Base-by-base conservation (phyloP, 371 early-diverging fungal species). In the Mucor lusitanicus region DNA sequence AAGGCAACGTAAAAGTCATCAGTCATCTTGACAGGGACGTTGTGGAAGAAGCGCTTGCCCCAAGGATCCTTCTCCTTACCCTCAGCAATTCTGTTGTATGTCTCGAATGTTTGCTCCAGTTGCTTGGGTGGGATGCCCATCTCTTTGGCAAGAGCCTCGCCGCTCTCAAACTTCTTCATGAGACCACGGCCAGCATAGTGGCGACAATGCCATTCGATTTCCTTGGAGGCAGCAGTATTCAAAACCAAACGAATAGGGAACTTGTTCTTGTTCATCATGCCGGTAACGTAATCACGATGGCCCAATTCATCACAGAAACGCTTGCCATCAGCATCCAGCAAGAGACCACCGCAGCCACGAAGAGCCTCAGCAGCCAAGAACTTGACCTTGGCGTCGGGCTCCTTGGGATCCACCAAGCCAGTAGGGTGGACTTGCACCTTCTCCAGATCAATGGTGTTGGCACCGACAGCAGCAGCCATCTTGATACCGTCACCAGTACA, bases 341-440 rank as follows among this genome's bases (percentile, higher is more conserved):
- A 79, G 15, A 98, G 69, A 80, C 97, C 98, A 77, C 97, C 98
- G 64, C 89, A 92, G 75, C 98, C 98, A 77, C 98, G 96, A 58
- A 98, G 90, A 12, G 98, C 97, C 83, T 98, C 97, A 19, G 98
- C 96, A 61, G 97, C 97, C 75, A 94, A 81, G 74, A 94, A 92
- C 83, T 93, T 93, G 74, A 91, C 90, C 68, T 89, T 88, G 64
- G 94, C 94, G 70, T 92, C 89, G 35, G 96, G 96, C 53, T 97
- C 95, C 46, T 89, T 88, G 48, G 94, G 93, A 73, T 94, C 94
- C 32, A 97, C 96, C 57, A 97, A 80, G 73, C 98, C 98, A 25
- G 98, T 98, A 55, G 98, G 98, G 74, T 98, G 97, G 35, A 98
- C 96, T 81, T 98, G 98, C 55, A 98, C 94, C 81, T 95, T 95